These are phyloP conservation scores for Sparassis latifolia DNA, from an alignment of 1,284 basidiomycete genomes.

Conservation along the genomic window DNA sequence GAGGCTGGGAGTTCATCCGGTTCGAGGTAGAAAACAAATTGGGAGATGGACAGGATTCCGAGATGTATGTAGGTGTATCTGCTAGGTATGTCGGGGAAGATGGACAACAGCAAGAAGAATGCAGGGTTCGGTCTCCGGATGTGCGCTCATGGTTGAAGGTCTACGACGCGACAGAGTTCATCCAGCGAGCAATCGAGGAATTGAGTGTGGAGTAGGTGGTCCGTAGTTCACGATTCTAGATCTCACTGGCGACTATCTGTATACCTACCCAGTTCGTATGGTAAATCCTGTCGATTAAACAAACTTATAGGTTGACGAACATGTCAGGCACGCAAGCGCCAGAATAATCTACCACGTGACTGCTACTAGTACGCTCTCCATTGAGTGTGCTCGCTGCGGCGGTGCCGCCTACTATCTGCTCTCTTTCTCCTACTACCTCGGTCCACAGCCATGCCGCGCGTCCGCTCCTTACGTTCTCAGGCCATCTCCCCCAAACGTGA, in stretches of 20 bases:
- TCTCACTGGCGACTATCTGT: too few species aligned
- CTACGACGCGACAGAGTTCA: conserved; percentile 16
- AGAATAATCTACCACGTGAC: too few species aligned
- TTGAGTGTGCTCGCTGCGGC: background rate
- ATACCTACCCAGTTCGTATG: too few species aligned
- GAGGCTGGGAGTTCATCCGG: conserved; percentile 62
- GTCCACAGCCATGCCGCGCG: conserved; percentile 42
- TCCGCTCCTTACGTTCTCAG: conserved; percentile 54
- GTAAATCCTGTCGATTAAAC: too few species aligned
- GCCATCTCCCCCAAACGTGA: conserved; percentile 41
- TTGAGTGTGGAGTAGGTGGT: conserved; percentile 16
- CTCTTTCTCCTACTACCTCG: conserved; percentile 2
- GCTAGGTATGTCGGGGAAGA: conserved; percentile 38
- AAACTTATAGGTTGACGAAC: too few species aligned
- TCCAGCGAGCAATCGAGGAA: conserved; percentile 33
- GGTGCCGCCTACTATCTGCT: background rate
- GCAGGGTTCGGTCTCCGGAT: conserved; percentile 8
- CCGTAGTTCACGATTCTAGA: too few species aligned
- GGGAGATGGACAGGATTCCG: conserved; percentile 23
- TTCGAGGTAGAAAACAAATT: conserved; percentile 37
- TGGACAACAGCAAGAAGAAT: conserved; percentile 6
- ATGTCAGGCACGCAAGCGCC: too few species aligned
- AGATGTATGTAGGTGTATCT: conserved; percentile 57
- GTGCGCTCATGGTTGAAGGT: conserved; percentile 19
- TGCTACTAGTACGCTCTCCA: too few species aligned